Evolutionary conservation across 306 rosid species (phyloP).

Genomic region (Malus asiatica): DNA sequence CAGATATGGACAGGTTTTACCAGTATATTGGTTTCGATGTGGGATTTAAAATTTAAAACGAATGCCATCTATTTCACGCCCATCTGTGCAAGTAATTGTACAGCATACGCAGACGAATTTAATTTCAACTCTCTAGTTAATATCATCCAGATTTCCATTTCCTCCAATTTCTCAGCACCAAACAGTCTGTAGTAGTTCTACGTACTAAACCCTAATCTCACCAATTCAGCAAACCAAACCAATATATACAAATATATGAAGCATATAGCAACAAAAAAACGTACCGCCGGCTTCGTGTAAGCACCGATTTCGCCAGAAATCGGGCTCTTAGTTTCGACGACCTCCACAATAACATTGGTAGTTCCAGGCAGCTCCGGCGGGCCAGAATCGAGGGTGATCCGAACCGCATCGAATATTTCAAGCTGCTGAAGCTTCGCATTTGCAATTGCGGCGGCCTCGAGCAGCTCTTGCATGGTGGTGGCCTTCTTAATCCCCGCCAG

Average conservation of each 20-base stretch:
- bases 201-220: background rate
- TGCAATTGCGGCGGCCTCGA: slow-evolving; percentile 54
- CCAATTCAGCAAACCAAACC: background rate
- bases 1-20: background rate
- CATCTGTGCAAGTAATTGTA: background rate
- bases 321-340: slow-evolving; percentile 47
- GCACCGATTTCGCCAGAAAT: slow-evolving; percentile 61
- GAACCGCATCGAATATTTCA: slow-evolving; percentile 63
- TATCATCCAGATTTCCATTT: background rate
- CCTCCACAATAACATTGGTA: slow-evolving; percentile 65
- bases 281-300: slow-evolving; percentile 76
- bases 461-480: slow-evolving; percentile 63
- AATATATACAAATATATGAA: background rate
- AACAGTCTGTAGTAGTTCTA: background rate
- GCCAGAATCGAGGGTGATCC: slow-evolving; percentile 67
- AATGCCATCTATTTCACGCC: background rate
- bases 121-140: background rate
- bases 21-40: background rate
- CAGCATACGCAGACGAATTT: background rate
- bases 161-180: slow-evolving; percentile 13
- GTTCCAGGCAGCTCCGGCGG: slow-evolving; percentile 80
- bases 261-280: slow-evolving; percentile 6
- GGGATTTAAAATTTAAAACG: background rate
- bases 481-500: slow-evolving; percentile 53
- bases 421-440: slow-evolving; percentile 63